Evolutionary conservation across 2,329 filamentous ascomycete species (phyloP).

Genomic region (Fusarium sp.): DNA sequence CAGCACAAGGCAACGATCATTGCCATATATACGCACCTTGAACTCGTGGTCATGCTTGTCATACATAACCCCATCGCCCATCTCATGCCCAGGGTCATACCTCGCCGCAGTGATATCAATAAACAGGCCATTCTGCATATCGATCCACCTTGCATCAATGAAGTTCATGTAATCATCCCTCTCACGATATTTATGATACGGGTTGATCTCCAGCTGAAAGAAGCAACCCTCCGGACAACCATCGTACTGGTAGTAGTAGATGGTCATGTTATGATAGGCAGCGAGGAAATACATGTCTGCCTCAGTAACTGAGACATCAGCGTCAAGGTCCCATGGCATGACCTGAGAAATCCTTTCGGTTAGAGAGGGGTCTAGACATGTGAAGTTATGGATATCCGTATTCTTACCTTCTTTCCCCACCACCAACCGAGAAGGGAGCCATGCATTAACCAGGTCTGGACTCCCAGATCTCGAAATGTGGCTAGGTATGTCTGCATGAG

Average conservation of each 20-base stretch:
- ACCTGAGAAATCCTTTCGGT: conserved; percentile 55
- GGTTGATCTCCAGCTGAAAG: conserved; percentile 62
- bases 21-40: conserved; percentile 47
- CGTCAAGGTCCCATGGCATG: conserved; percentile 81
- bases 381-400: neutral
- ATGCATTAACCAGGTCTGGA: conserved; percentile 87
- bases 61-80: conserved; percentile 57
- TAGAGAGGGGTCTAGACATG: neutral
- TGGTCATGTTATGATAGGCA: conserved; percentile 70
- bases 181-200: conserved; percentile 52
- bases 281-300: conserved; percentile 73
- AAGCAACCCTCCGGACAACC: conserved; percentile 49
- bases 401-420: conserved; percentile 71
- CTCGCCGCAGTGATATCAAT: conserved; percentile 63
- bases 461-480: conserved; percentile 70
- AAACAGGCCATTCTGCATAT: conserved; percentile 57
- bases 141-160: conserved; percentile 61
- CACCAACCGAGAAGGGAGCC: conserved; percentile 89
- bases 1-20: neutral
- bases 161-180: conserved; percentile 53
- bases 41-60: conserved; percentile 64
- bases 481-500: conserved; percentile 78
- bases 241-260: conserved; percentile 56
- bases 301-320: conserved; percentile 78
- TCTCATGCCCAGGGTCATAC: conserved; percentile 57